These are phyloP conservation scores for Talaromyces amestolkiae DNA, from an alignment of 2,329 filamentous ascomycete genomes.

Conservation along the genomic window DNA sequence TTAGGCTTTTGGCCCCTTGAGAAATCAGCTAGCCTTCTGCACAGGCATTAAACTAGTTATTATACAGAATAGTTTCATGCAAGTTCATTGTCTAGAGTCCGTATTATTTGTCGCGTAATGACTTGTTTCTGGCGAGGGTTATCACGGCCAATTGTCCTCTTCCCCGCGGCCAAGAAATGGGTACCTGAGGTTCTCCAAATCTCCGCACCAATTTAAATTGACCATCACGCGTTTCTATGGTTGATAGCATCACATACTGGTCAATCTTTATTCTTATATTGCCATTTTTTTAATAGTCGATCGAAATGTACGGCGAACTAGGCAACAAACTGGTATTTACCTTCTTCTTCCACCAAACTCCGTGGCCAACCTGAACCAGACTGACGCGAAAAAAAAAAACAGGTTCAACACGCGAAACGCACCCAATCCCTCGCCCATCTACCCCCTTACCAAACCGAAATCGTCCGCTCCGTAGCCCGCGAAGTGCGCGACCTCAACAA, in stretches of 20 bases:
- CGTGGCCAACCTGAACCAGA: not conserved
- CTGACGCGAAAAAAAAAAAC: not conserved
- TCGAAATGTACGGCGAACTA: conserved; percentile 77
- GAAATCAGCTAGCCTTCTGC: not conserved
- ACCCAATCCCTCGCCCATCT: conserved; percentile 82
- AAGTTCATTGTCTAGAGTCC: not conserved
- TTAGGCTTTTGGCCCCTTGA: conserved; percentile 6
- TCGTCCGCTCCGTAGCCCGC: conserved; percentile 80
- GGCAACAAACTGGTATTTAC: conserved; percentile 73
- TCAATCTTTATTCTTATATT: not conserved
- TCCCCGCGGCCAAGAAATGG: conserved; percentile 7
- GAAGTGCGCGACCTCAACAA: conserved; percentile 93
- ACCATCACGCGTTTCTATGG: not conserved
- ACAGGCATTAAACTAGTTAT: not conserved
- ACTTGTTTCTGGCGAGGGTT: not conserved
- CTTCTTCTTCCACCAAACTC: not conserved
- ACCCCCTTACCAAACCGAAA: conserved; percentile 87
- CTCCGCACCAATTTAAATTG: not conserved
- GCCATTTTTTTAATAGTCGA: not conserved
- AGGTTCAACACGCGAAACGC: conserved; percentile 96
- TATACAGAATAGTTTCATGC: conserved; percentile 8
- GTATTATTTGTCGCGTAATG: not conserved
- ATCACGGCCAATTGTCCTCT: not conserved
- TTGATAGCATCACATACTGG: not conserved
- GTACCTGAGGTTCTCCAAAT: conserved; percentile 2